Conservation (phyloP, 139 green algal species). For the Chlorella sp. region DNA sequence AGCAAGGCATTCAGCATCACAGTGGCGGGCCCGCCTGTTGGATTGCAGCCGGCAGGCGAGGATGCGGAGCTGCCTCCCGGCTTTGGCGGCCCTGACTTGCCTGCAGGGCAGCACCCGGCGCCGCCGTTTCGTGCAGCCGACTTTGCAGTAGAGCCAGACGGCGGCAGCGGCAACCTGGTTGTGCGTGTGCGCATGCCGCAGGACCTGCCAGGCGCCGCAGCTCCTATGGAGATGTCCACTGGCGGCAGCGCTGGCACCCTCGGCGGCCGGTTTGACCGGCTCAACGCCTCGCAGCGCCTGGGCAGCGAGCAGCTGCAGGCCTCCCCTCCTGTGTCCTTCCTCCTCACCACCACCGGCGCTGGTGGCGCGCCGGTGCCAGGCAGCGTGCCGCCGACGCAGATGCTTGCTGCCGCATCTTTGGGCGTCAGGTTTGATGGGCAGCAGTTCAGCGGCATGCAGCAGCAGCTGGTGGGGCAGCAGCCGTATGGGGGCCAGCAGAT, state of each 20-base stretch:
- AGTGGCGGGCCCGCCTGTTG: background rate
- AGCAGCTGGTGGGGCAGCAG: background rate
- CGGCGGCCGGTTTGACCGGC: too few species aligned
- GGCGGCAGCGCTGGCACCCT: background rate
- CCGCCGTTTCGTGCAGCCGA: background rate
- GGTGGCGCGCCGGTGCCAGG: too few species aligned
- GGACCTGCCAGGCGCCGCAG: background rate
- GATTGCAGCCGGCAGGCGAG: background rate
- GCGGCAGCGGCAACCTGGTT: background rate
- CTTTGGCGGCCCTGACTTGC: constrained; percentile 2
- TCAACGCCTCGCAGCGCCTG: too few species aligned
- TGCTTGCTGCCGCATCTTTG: background rate
- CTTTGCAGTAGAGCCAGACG: too few species aligned
- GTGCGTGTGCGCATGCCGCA: background rate
- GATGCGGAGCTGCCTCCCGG: background rate
- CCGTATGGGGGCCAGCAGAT: background rate
- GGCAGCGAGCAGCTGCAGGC: too few species aligned
- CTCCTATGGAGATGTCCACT: background rate
- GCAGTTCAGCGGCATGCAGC: background rate
- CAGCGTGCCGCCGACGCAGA: too few species aligned
- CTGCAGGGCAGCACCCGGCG: background rate
- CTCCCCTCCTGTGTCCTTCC: too few species aligned
- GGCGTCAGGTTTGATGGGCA: background rate
- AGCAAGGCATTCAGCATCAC: background rate
- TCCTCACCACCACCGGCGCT: too few species aligned